A percentile compares a stretch with the other conserved stretches of the same genome.
These are phyloP conservation scores for Bauhinia variegata DNA, from an alignment of 306 rosid genomes.

Conservation along the genomic window DNA sequence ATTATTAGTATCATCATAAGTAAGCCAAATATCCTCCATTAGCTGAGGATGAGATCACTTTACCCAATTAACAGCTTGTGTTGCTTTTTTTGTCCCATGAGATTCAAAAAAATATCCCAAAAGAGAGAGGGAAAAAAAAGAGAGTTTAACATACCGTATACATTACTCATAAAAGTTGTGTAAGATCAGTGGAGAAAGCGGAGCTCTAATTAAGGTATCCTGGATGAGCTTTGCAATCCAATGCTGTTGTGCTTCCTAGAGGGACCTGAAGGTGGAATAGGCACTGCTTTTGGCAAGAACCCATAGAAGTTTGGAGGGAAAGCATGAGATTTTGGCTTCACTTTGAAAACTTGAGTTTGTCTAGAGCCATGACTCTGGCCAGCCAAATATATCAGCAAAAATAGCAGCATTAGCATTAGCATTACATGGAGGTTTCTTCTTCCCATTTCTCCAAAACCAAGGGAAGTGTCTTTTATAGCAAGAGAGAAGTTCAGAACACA, in stretches of 20 bases:
- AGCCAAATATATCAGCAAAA: conserved; percentile 44
- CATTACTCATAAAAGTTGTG: conserved; percentile 34
- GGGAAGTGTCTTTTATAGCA: conserved; percentile 1
- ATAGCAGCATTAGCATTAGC: conserved; percentile 39
- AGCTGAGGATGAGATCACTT: neutral
- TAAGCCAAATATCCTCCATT: conserved; percentile 9
- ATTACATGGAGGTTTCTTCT: conserved; percentile 35
- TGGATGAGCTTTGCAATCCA: conserved; percentile 52
- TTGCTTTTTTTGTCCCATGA: conserved; percentile 30
- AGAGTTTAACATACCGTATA: conserved; percentile 17
- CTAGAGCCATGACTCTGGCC: conserved; percentile 42
- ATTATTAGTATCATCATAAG: neutral
- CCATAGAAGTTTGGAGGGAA: conserved; percentile 45
- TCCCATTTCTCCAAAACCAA: conserved; percentile 48
- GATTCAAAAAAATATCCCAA: conserved; percentile 7
- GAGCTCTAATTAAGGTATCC: conserved; percentile 47
- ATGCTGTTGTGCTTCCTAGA: conserved; percentile 74
- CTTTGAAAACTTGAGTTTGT: conserved; percentile 43
- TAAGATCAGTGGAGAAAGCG: conserved; percentile 1
- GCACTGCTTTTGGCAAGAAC: conserved; percentile 65
- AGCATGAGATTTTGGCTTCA: conserved; percentile 46
- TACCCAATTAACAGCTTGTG: conserved; percentile 7
- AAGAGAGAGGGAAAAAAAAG: neutral
- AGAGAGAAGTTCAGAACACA: conserved; percentile 21
- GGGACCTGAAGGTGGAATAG: conserved; percentile 87